Evolutionary conservation across 805 yeast genomes (phyloP), one percentile per base, ranked within the genome.

Genomic region (Torulaspora franciscae): DNA sequence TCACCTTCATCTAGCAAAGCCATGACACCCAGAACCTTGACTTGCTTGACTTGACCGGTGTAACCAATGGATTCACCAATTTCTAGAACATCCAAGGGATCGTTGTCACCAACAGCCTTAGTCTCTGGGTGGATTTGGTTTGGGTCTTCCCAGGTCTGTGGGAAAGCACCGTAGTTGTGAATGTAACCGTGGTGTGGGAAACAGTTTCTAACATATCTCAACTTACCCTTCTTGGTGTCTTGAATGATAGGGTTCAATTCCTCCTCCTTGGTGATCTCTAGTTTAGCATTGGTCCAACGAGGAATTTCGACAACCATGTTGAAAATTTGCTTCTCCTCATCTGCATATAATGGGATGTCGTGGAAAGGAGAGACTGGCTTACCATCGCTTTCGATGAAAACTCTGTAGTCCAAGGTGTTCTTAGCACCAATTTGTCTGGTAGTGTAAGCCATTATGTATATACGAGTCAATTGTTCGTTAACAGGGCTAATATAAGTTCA

Each of bases 131-230:
- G 85, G 64, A 68, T 66, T 65, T 57, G 75, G 59, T 70, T 79
- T 67, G 80, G 86, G 61, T 83, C 86, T 68, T 83, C 89, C 89
- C 89, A 83, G 38, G 89, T 83, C 69, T 91, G 97, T 55, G 98
- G 98, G 79, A 91, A 85, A 40, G 97, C 97, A 68, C 98, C 99
- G 68, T 91, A 91, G 76, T 93, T 93, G 75, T 89, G 96, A 58
- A 91, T 91, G 76, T 93, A 91, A 59, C 99, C 99, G 69, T 93
- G 95, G 76, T 86, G 95, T 43, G 99, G 99, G 87, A 91, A 91
- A 69, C 95, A 81, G 80, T 93, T 93, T 75, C 95, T 83, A 49
- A 93, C 98, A 59, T 83, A 93, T 74, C 98, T 82, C 63, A 89
- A 80, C 70, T 88, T 84, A 57, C 97, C 98, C 77, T 93, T 91